Conservation (phyloP, 192 early-diverging fungal species). For the Mortierella claussenii region DNA sequence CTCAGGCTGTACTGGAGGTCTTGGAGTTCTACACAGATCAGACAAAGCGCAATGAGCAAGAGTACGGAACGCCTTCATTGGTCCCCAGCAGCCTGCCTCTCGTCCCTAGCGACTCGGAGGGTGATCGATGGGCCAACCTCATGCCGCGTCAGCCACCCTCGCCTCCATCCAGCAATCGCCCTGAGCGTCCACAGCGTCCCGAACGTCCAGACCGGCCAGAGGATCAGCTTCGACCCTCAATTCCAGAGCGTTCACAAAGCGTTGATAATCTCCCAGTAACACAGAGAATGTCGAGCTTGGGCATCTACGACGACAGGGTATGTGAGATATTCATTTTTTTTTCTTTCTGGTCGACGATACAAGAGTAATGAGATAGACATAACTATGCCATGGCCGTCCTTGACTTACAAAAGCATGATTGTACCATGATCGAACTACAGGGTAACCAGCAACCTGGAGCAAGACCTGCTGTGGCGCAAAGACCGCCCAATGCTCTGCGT, state of each 20-base stretch:
- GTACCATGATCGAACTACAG: constrained; percentile 17
- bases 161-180: constrained; percentile 19
- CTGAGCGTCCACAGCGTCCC: constrained; percentile 39
- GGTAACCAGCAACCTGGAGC: constrained; percentile 40
- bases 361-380: background rate
- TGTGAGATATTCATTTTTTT: background rate
- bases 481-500: constrained; percentile 47
- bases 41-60: constrained; percentile 65
- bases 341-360: background rate
- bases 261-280: constrained; percentile 40
- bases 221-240: constrained; percentile 37
- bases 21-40: constrained; percentile 99
- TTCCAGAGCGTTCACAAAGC: constrained; percentile 51
- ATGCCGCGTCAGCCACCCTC: constrained; percentile 56
- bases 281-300: constrained; percentile 45
- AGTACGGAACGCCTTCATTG: constrained; percentile 58
- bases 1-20: constrained; percentile 97
- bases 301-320: constrained; percentile 42
- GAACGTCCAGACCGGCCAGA: constrained; percentile 55
- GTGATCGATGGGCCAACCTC: constrained; percentile 70
- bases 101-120: constrained; percentile 48
- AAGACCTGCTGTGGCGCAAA: constrained; percentile 48
- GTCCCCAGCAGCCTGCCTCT: constrained; percentile 39
- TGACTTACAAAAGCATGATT: no score
- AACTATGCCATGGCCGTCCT: no score